phyloP scores from a whole-genome alignment of 2,329 filamentous ascomycete genomes.

The Apiospora sp. region DNA sequence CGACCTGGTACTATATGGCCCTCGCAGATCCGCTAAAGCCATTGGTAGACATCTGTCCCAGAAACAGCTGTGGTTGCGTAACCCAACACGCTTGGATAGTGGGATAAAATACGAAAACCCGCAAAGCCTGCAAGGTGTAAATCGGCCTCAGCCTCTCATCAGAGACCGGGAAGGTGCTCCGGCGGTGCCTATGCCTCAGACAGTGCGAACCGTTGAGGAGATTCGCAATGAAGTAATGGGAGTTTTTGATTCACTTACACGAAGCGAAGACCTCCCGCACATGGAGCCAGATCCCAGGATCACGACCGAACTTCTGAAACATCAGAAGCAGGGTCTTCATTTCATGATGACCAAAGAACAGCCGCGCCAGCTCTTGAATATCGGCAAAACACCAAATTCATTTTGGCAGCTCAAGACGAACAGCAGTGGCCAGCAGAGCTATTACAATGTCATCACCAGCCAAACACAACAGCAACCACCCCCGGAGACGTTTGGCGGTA shows the following conservation, averaged over 20 bases:
- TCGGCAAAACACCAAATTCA: conserved; percentile 69
- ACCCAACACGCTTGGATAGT: conserved; percentile 70
- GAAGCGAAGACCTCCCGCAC: conserved; percentile 77
- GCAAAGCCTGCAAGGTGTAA: conserved; percentile 61
- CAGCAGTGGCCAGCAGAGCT: conserved; percentile 63
- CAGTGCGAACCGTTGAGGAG: conserved; percentile 79
- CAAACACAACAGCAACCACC: conserved; percentile 67
- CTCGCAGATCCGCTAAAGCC: conserved; percentile 67
- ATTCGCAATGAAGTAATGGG: conserved; percentile 83
- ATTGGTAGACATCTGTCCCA: conserved; percentile 75
- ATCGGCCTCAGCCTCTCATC: conserved; percentile 48
- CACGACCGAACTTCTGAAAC: conserved; percentile 74
- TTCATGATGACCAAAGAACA: conserved; percentile 86
- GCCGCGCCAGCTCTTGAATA: conserved; percentile 64
- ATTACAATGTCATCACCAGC: conserved; percentile 87
- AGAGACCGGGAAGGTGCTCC: conserved; percentile 41
- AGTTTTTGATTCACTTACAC: conserved; percentile 86
- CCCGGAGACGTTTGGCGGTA: conserved; percentile 73
- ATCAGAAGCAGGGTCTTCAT: conserved; percentile 89
- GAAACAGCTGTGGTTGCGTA: conserved; percentile 71
- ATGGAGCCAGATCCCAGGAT: conserved; percentile 71
- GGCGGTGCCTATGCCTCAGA: conserved; percentile 38
- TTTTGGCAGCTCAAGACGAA: conserved; percentile 75
- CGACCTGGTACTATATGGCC: conserved; percentile 82
- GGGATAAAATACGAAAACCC: conserved; percentile 81